Evolutionary conservation across 345 rosid species (phyloP).

Genomic region (Salix purpurea): DNA sequence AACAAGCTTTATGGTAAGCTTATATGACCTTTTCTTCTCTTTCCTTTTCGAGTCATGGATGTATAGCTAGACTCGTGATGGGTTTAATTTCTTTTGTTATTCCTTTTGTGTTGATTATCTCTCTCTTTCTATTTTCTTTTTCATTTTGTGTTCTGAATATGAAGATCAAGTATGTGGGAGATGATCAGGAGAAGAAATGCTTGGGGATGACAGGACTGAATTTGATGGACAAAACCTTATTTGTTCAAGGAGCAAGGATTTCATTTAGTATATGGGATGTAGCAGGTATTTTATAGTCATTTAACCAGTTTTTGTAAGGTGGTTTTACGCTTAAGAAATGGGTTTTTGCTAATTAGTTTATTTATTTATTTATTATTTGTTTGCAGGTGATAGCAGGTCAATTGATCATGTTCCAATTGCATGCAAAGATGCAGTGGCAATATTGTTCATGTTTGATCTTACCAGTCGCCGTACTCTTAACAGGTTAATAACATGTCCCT

Average conservation of each 20-base stretch:
- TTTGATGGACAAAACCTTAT: conserved; percentile 76
- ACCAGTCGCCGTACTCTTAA: conserved; percentile 93
- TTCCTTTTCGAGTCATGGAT: background rate
- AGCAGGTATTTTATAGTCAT: conserved; percentile 45
- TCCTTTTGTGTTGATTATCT: background rate
- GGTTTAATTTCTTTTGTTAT: background rate
- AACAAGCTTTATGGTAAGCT: conserved; percentile 76
- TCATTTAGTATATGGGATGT: conserved; percentile 95
- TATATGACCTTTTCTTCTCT: background rate
- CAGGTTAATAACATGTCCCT: conserved; percentile 36
- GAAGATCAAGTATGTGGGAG: conserved; percentile 80
- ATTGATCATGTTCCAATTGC: conserved; percentile 81
- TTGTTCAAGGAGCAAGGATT: conserved; percentile 78
- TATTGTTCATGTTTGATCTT: conserved; percentile 94
- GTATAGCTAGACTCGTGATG: background rate
- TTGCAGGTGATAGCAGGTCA: conserved; percentile 61
- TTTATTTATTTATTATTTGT: background rate
- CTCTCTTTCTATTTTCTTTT: background rate
- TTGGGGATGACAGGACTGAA: conserved; percentile 79
- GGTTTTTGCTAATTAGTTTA: background rate
- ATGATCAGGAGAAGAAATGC: conserved; percentile 57
- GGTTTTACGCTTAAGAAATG: background rate
- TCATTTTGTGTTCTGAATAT: background rate
- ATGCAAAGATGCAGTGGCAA: conserved; percentile 95
- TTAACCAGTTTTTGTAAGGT: background rate